Base-by-base conservation (phyloP, 208 protist species). In the Wallacemonas collosoma region DNA sequence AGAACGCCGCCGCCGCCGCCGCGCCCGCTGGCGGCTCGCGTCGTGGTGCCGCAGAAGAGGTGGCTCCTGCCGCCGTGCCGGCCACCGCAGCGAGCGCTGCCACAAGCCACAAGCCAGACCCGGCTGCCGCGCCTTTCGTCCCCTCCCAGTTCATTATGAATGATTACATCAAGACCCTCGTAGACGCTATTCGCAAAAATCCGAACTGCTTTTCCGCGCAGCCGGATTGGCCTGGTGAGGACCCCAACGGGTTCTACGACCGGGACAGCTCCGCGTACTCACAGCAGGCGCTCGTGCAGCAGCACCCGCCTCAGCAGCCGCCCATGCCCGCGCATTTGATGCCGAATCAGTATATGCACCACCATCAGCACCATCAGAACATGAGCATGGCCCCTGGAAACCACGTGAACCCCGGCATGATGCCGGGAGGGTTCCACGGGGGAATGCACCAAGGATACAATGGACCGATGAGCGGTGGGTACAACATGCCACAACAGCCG, bases 251-350 rank as follows among this genome's bases (percentile, higher is more conserved):
- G 51, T 63, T 81, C 78, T 93, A 89, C 56, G 88, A 93, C 74
- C 76, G 79, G 15, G 88, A 93, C 66, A 86, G 83, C 68, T 91
- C 86, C 39, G 71, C 78, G 9, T 91, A 93, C 74, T 87, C 87
- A 14, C 57, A 62, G 69, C 75, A 68, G 11, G 41, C 61, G 73
- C 68, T 55, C 68, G 77, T 53, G 55, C 17, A 53, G 53, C 66
- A 60, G 41, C 44, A 2, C 51, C 70, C n/a, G 26, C 67, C 73
- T 17, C 43, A 17, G 44, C 58, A 50, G 60, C 72, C 61, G 7
- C 72, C 35, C n/a, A 45, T 55, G 55, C 55, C 38, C 58, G 56
- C 43, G 56, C 73, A 73, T 15, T 4, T 14, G 47, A 60, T 62
- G 54, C 64, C 2, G 40, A 79, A 55, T 54, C 58, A 68, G 35